These are phyloP conservation scores for Thinopyrum elongatum DNA, from an alignment of 176 grass and related monocot genomes.

Conservation along the genomic window DNA sequence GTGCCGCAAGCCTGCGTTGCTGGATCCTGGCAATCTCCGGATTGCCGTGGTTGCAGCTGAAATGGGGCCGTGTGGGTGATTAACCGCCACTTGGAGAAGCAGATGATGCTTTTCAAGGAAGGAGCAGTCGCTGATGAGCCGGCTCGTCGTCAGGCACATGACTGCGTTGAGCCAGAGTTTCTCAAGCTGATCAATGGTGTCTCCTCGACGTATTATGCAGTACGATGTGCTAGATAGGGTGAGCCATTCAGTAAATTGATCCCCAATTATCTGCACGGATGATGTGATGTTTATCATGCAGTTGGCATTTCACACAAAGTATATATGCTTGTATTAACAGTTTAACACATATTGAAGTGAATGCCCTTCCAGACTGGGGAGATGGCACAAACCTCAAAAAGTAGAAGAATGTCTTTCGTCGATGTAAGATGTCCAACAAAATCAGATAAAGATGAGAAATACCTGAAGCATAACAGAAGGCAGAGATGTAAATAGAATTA, in stretches of 20 bases:
- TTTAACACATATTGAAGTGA: slow-evolving; percentile 1
- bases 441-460: slow-evolving; percentile 38
- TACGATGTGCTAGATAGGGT: slow-evolving; percentile 30
- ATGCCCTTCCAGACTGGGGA: neutral
- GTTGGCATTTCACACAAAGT: slow-evolving; percentile 14
- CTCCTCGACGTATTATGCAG: slow-evolving; percentile 27
- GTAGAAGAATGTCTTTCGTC: slow-evolving; percentile 40
- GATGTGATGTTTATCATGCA: neutral
- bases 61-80: slow-evolving; percentile 49
- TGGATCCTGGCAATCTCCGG: slow-evolving; percentile 23
- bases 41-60: slow-evolving; percentile 27
- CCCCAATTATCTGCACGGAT: slow-evolving; percentile 49
- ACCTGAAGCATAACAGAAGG: slow-evolving; percentile 36
- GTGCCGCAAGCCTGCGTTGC: neutral
- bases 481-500: slow-evolving; percentile 15
- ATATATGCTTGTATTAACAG: neutral
- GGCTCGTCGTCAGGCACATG: slow-evolving; percentile 41
- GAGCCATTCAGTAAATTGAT: slow-evolving; percentile 53
- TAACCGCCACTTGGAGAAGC: slow-evolving; percentile 47
- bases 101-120: slow-evolving; percentile 32
- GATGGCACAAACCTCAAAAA: slow-evolving; percentile 53
- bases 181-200: slow-evolving; percentile 41
- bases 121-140: slow-evolving; percentile 33
- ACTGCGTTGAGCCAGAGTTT: slow-evolving; percentile 47
- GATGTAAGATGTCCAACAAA: slow-evolving; percentile 31